phyloP scores from a whole-genome alignment of 306 rosid genomes.

The Inga oerstediana region DNA sequence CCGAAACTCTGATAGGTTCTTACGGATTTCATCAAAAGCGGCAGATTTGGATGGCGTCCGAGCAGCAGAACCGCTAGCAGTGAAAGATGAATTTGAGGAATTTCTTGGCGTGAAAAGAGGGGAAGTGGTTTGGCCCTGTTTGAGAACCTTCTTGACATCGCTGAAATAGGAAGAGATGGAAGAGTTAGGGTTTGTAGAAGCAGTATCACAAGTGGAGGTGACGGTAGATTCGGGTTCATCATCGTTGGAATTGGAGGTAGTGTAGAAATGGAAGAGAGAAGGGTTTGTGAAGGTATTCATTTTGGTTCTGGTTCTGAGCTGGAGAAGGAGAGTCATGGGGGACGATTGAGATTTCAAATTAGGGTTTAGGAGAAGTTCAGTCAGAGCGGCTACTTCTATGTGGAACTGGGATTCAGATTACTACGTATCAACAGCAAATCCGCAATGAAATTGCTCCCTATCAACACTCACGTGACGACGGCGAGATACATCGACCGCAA shows the following conservation, averaged over 20 bases:
- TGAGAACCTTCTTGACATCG: constrained; percentile 48
- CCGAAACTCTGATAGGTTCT: constrained; percentile 47
- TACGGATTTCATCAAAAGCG: constrained; percentile 39
- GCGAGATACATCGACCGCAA: too few relatives aligned
- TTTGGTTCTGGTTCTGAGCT: constrained; percentile 38
- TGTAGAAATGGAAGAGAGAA: constrained; percentile 45
- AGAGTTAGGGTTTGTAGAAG: constrained; percentile 25
- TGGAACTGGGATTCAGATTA: not conserved
- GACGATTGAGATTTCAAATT: not conserved
- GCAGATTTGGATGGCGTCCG: constrained; percentile 15
- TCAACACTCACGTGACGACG: not conserved
- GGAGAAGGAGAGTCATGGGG: constrained; percentile 59
- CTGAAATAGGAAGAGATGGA: constrained; percentile 37
- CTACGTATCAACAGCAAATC: not conserved
- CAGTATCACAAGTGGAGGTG: not conserved
- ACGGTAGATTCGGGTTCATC: constrained; percentile 27
- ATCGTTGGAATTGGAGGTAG: constrained; percentile 42
- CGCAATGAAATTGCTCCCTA: not conserved
- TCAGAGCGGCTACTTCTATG: too few relatives aligned
- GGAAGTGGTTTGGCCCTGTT: constrained; percentile 25
- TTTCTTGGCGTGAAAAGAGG: not conserved
- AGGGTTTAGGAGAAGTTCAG: not conserved
- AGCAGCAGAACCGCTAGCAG: not conserved
- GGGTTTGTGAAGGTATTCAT: constrained; percentile 24
- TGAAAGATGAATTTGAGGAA: constrained; percentile 1